Evolutionary conservation across 2,329 filamentous ascomycete species (phyloP), one percentile per base, ranked within the genome.

Genomic region (Teratosphaeria nubilosa): DNA sequence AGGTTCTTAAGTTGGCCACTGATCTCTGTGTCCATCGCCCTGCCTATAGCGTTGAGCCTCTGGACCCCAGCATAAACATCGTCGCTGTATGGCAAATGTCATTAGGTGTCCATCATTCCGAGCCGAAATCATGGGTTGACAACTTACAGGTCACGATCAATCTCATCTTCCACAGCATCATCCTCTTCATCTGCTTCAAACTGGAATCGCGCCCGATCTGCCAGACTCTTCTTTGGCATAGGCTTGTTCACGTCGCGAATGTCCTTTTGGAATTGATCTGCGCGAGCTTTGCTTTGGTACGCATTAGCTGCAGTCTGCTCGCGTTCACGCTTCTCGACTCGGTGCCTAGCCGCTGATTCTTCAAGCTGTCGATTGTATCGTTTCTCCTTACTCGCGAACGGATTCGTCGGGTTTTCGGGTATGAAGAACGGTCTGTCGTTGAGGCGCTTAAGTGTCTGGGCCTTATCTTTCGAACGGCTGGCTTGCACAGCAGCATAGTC

Each of bases 351-450:
- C 1, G 41, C 1, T 1, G 41, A 48, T 1, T 48, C 41, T 57
- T 68, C 62, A 51, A 66, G 66, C 51, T 48, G 41, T 0, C 41
- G 41, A 1, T 48, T 48, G 20, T 48, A 48, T 2, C 86, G 82
- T 64, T 80, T 82, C 62, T 82, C 84, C 14, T 83, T 84, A 0
- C 31, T 27, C 1, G 88, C 94, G 70, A 96, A 78, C 5, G 76
- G 76, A 62, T 75, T 75, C 37, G 65, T 65, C 27, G 71, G 24
- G 24, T 34, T 34, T 5, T 27, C 37, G 0, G 53, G 53, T 2
- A 55, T 37, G 30, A 96, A 96, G 90, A 96, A 95, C 76, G 86
- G 91, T 62, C 87, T 80, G 41, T 48, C 41, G 74, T 96, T 95
- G 54, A 95, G 78, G 0, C 83, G 89, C 76, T 92, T 92, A 41